These are phyloP conservation scores for Paraphaeosphaeria minitans DNA, from an alignment of 2,329 filamentous ascomycete genomes.

Conservation along the genomic window DNA sequence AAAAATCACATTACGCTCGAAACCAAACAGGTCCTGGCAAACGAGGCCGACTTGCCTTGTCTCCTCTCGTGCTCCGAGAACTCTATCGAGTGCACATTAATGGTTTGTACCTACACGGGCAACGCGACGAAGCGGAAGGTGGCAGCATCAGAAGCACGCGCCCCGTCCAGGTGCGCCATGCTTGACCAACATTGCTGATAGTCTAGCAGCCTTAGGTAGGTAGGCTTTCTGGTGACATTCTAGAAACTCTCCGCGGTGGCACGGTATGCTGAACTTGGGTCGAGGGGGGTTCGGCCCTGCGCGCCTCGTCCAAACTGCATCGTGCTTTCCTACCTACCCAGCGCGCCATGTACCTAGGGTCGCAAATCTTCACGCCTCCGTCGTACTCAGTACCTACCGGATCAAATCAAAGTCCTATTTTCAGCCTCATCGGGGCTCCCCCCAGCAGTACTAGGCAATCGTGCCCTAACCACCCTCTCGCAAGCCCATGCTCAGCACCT, in stretches of 20 bases:
- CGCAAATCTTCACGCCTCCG: neutral
- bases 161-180: neutral
- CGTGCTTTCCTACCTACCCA: neutral
- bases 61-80: neutral
- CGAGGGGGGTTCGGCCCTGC: neutral
- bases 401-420: neutral
- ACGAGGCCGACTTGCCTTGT: neutral
- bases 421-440: neutral
- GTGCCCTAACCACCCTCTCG: neutral
- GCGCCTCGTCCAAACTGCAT: neutral
- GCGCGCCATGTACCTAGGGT: neutral
- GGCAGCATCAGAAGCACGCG: neutral
- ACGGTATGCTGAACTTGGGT: neutral
- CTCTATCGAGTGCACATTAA: neutral
- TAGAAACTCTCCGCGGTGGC: neutral
- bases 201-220: neutral
- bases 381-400: neutral
- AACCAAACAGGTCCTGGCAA: no score
- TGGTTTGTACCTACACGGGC: neutral
- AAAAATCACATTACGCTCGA: no score
- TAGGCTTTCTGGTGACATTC: neutral
- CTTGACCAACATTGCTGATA: neutral
- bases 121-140: conserved; percentile 2
- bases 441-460: no score
- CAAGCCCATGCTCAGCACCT: neutral